Evolutionary conservation across 106 monocot genomes (phyloP).

Genomic region (Ottelia alismoides): DNA sequence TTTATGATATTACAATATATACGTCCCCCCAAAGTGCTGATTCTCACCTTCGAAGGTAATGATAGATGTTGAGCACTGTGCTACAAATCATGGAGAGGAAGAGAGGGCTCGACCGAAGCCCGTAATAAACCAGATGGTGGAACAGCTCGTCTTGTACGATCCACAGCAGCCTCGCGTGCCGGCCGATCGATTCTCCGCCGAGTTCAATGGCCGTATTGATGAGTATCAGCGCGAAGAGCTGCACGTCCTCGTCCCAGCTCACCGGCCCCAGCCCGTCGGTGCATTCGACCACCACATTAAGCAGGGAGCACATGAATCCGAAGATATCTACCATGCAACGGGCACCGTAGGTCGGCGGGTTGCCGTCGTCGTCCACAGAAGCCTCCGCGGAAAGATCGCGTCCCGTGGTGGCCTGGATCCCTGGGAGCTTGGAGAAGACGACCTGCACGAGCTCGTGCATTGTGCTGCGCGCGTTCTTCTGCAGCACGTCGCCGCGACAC

Average conservation of each 20-base stretch:
- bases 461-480: slow-evolving; percentile 42
- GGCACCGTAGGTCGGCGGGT: slow-evolving; percentile 28
- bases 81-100: slow-evolving; percentile 90
- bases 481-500: slow-evolving; percentile 50
- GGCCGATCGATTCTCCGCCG: slow-evolving; percentile 52
- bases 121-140: slow-evolving; percentile 65
- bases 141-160: slow-evolving; percentile 77
- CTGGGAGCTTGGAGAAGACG: slow-evolving; percentile 49
- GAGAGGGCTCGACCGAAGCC: slow-evolving; percentile 29
- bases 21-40: too few species aligned
- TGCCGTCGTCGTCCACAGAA: slow-evolving; percentile 10
- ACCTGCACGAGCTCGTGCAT: slow-evolving; percentile 79
- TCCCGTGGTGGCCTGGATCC: slow-evolving; percentile 18
- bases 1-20: too few species aligned
- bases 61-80: slow-evolving; percentile 73
- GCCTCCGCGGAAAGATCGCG: background rate
- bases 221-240: slow-evolving; percentile 58
- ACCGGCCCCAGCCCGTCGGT: slow-evolving; percentile 19
- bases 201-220: slow-evolving; percentile 72
- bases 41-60: slow-evolving; percentile 69
- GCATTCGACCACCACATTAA: slow-evolving; percentile 34
- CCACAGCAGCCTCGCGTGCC: slow-evolving; percentile 44
- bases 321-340: slow-evolving; percentile 79
- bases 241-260: slow-evolving; percentile 65
- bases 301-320: slow-evolving; percentile 62